Base-by-base conservation (phyloP, 192 early-diverging fungal genomes). In the Coemansia guatemalensis region DNA sequence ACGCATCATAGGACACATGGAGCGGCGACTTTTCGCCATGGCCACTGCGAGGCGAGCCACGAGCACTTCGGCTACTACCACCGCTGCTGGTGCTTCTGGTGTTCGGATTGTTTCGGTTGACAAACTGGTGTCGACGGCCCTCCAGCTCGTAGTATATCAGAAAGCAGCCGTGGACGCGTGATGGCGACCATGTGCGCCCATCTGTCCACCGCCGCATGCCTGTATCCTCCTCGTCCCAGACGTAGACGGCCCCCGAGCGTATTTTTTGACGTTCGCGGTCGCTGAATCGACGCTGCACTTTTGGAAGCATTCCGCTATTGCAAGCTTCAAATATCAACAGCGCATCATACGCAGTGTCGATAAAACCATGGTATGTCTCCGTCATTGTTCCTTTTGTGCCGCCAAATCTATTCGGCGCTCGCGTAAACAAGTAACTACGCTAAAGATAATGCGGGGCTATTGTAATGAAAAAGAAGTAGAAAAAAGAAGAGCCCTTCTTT, bases 131-230 rank as follows among this genome's bases (percentile, higher is more conserved):
- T 22, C 85, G 75, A 44, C 87, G 83, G 32, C 84, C 82, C 63
- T 94, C 88, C 17, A 92, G 75, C 74, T 94, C 92, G 69, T 92
- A 89, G 72, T 95, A 95, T 20, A 92, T 93, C 32, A 95, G 71
- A 73, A 95, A 95, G 60, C 86, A 89, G 24, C 93, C 93, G 24
- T 90, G 87, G 29, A 95, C 92, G 20, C 93, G 85, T 32, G 88
- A 89, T 1, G 93, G 89, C 29, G 89, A 91, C 93, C 94, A 95
- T 27, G 86, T 89, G 64, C 89, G 86, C 14, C 92, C 92, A 72
- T 95, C 94, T 0, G 94, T 94, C 94, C 94, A 95, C 32, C 94
- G 79, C 56, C 90, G 78, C 88, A 95, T 95, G 9, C 92, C 91
- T 6, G 90, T 88, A 62, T 95, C 94, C 48, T 91, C 86, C 82